Evolutionary conservation across 768 basidiomycete genomes (phyloP).

Genomic region (Mycena alexandri): DNA sequence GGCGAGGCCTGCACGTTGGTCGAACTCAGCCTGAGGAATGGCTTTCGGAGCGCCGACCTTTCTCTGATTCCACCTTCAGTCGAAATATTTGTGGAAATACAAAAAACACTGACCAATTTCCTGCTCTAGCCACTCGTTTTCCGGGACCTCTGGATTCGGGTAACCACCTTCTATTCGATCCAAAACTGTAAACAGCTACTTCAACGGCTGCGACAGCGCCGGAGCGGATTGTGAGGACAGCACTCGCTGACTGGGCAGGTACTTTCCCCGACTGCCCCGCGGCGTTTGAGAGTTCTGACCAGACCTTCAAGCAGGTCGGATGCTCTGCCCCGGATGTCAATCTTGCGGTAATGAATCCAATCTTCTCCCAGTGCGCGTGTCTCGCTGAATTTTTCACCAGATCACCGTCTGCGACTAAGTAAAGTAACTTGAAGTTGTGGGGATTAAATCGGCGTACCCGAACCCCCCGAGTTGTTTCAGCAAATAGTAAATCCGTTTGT

Average conservation of each 20-base stretch:
- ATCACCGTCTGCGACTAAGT: too few species aligned
- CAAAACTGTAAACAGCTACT: slow-evolving; percentile 47
- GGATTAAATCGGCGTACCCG: too few species aligned
- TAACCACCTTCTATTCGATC: slow-evolving; percentile 31
- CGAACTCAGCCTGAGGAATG: slow-evolving; percentile 53
- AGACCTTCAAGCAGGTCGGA: slow-evolving; percentile 54
- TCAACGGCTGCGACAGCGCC: slow-evolving; percentile 55
- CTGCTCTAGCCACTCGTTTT: slow-evolving; percentile 50
- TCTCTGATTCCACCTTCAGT: slow-evolving; percentile 58
- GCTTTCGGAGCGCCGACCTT: slow-evolving; percentile 50
- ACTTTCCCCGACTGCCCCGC: slow-evolving; percentile 48
- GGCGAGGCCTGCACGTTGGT: slow-evolving; percentile 55
- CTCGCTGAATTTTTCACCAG: too few species aligned
- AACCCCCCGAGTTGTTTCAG: too few species aligned
- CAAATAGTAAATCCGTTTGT: too few species aligned
- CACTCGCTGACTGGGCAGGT: slow-evolving; percentile 42
- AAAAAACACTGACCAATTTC: slow-evolving; percentile 2
- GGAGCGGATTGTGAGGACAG: slow-evolving; percentile 55
- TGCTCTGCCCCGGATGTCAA: slow-evolving; percentile 52
- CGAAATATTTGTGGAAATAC: slow-evolving; percentile 18
- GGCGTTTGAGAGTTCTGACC: slow-evolving; percentile 53
- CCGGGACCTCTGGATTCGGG: slow-evolving; percentile 56
- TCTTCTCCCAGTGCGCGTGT: too few species aligned
- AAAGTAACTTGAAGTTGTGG: too few species aligned
- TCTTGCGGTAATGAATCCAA: slow-evolving; percentile 12